A percentile compares a stretch with the other conserved stretches of the same genome.
phyloP scores from a whole-genome alignment of 164 flowering plant species.

The Vitis cinerea region DNA sequence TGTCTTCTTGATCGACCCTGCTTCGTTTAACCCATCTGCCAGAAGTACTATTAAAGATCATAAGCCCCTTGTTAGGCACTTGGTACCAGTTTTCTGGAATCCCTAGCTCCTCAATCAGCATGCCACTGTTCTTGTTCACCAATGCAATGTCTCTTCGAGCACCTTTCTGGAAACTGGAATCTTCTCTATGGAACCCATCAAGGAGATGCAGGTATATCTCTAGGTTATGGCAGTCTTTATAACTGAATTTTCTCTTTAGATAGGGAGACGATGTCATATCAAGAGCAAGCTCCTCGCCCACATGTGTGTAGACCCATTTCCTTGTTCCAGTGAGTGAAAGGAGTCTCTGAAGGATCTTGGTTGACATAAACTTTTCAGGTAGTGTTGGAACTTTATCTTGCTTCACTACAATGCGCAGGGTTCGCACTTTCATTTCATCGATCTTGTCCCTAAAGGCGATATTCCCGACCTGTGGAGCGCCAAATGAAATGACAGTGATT shows the following conservation, averaged over 20 bases:
- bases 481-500: constrained; percentile 42
- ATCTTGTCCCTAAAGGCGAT: constrained; percentile 35
- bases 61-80: too few species aligned
- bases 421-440: constrained; percentile 36
- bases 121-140: too few species aligned
- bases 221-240: constrained; percentile 30
- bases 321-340: constrained; percentile 28
- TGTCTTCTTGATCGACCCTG: too few species aligned
- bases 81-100: too few species aligned
- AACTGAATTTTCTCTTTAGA: constrained; percentile 31
- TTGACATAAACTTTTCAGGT: constrained; percentile 39
- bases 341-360: constrained; percentile 29
- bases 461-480: constrained; percentile 50
- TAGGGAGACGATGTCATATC: constrained; percentile 36
- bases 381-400: constrained; percentile 48
- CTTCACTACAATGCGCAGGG: constrained; percentile 32
- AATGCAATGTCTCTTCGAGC: too few species aligned
- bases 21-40: too few species aligned
- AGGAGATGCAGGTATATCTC: too few species aligned
- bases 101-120: too few species aligned
- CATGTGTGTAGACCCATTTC: constrained; percentile 55
- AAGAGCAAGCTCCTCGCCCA: constrained; percentile 46
- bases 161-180: too few species aligned
- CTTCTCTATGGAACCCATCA: too few species aligned
- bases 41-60: too few species aligned